Evolutionary conservation across 805 yeast species (phyloP).

Genomic region (Ogataea pini): DNA sequence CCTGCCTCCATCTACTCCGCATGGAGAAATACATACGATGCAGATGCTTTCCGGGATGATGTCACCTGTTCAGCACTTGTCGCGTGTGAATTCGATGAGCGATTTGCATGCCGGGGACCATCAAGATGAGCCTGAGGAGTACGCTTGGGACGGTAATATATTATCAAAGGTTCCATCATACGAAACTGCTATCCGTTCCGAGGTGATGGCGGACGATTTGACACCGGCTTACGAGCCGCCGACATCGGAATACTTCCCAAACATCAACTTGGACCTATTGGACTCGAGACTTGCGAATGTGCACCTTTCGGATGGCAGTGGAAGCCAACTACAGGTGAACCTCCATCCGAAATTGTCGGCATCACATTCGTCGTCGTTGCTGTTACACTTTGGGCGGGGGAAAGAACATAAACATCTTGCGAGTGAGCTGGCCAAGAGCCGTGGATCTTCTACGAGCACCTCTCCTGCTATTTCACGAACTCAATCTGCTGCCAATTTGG

Average conservation of each 20-base stretch:
- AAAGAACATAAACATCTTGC: slow-evolving; percentile 23
- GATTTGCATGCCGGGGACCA: slow-evolving; percentile 23
- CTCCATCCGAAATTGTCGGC: slow-evolving; percentile 16
- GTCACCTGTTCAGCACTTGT: slow-evolving; percentile 60
- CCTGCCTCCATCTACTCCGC: slow-evolving; percentile 17
- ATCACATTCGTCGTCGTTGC: slow-evolving; percentile 13
- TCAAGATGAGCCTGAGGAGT: slow-evolving; percentile 8
- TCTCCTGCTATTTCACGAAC: slow-evolving; percentile 44
- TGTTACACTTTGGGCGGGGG: slow-evolving; percentile 14
- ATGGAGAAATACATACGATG: not conserved
- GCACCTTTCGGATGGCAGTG: slow-evolving; percentile 13
- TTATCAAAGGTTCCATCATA: slow-evolving; percentile 80
- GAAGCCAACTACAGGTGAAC: not conserved
- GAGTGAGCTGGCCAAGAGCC: slow-evolving; percentile 31
- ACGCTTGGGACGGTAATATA: slow-evolving; percentile 21
- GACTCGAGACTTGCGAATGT: slow-evolving; percentile 33
- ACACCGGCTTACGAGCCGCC: slow-evolving; percentile 75
- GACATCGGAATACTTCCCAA: slow-evolving; percentile 45
- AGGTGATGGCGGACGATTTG: slow-evolving; percentile 46
- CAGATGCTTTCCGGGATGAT: slow-evolving; percentile 39
- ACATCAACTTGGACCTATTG: slow-evolving; percentile 33
- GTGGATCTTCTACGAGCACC: slow-evolving; percentile 36
- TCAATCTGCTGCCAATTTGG: slow-evolving; percentile 37
- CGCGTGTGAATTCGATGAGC: slow-evolving; percentile 56
- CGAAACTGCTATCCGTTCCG: slow-evolving; percentile 68